A percentile compares a stretch with the other conserved stretches of the same genome.
These are phyloP conservation scores for Colletotrichum shisoi DNA, from an alignment of 2,329 filamentous ascomycete species.

Conservation along the genomic window DNA sequence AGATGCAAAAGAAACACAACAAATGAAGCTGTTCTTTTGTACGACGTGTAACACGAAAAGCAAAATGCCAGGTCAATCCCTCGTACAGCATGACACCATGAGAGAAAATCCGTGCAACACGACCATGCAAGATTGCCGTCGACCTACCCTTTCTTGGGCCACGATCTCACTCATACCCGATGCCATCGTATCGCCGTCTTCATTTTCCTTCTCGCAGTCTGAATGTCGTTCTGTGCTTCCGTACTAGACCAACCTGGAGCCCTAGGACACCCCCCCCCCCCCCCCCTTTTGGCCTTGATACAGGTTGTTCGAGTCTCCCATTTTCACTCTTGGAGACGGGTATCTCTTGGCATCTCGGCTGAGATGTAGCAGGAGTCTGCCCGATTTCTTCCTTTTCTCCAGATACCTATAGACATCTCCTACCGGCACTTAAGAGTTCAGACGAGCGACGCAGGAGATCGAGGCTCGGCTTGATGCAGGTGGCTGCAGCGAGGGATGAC, in stretches of 20 bases:
- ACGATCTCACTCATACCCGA: constrained; percentile 16
- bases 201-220: not conserved
- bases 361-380: constrained; percentile 26
- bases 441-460: constrained; percentile 34
- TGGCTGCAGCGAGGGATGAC: constrained; percentile 31
- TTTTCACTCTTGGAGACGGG: constrained; percentile 35
- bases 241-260: not conserved
- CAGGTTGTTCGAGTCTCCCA: constrained; percentile 31
- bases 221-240: not conserved
- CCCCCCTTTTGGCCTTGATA: not conserved
- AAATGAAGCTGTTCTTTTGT: not conserved
- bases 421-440: constrained; percentile 17
- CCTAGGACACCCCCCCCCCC: too few relatives aligned
- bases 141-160: not conserved
- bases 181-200: not conserved
- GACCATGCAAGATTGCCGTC: constrained; percentile 37
- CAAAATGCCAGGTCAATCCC: constrained; percentile 10
- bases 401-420: not conserved
- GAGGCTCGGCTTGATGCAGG: constrained; percentile 32
- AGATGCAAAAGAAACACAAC: not conserved
- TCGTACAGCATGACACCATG: constrained; percentile 29
- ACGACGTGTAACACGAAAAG: not conserved
- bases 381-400: not conserved
- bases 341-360: constrained; percentile 34
- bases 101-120: constrained; percentile 25